Evolutionary conservation across 257 asterid species (phyloP).

Genomic region (Dorcoceras hygrometricum): DNA sequence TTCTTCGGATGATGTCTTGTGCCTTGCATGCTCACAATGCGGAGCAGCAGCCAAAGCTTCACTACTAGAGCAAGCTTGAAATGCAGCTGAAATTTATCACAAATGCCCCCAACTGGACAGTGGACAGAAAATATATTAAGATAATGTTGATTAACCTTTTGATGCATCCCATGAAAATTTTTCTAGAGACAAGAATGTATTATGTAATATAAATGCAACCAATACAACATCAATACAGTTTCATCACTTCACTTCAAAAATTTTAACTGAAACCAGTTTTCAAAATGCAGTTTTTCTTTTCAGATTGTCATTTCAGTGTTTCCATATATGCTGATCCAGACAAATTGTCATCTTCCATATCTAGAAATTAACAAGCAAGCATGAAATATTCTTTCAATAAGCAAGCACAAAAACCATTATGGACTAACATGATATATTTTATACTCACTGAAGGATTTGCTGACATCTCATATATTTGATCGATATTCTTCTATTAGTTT

Average conservation of each 20-base stretch:
- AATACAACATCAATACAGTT: background rate
- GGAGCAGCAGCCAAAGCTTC: constrained; percentile 49
- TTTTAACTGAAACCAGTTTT: background rate
- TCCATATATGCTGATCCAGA: too few species aligned
- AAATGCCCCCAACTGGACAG: constrained; percentile 51
- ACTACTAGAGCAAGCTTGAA: constrained; percentile 59
- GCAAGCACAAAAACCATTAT: background rate
- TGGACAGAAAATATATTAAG: background rate
- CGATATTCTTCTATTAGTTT: constrained; percentile 37
- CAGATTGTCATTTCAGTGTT: too few species aligned
- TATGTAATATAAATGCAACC: background rate
- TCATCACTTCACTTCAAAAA: background rate
- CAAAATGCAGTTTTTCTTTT: too few species aligned
- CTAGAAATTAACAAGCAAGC: too few species aligned
- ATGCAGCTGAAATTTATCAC: constrained; percentile 57
- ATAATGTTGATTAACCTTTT: background rate
- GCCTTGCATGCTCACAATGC: constrained; percentile 59
- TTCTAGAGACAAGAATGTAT: background rate
- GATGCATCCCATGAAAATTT: background rate
- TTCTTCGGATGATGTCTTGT: constrained; percentile 61
- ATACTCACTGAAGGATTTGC: background rate
- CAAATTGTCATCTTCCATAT: too few species aligned
- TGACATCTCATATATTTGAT: background rate
- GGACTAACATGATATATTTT: background rate
- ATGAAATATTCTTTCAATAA: background rate